Percentiles rank a stretch among this genome's conserved stretches.
Evolutionary conservation across 192 early-diverging fungal genomes (phyloP).

Genomic region (Diversispora eburnea): DNA sequence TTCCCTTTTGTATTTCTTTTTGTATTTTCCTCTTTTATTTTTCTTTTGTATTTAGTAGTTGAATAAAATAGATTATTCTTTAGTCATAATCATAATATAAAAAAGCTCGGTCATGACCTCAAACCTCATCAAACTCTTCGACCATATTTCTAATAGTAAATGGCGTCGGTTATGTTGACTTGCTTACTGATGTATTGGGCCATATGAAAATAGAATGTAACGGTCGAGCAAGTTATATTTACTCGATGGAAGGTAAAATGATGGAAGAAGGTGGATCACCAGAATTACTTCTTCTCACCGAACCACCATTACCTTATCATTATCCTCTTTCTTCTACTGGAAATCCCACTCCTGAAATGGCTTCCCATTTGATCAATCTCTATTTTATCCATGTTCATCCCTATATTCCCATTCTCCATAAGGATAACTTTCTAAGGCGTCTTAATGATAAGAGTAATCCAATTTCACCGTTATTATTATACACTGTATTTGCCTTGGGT

Average conservation of each 20-base stretch:
- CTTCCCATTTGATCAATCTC: conserved; percentile 33
- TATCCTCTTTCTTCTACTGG: background rate
- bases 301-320: conserved; percentile 18
- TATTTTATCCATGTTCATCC: conserved; percentile 56
- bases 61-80: too few relatives aligned
- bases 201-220: conserved; percentile 18
- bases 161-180: conserved; percentile 24
- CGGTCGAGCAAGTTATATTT: conserved; percentile 21
- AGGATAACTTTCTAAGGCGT: conserved; percentile 44
- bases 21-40: too few relatives aligned
- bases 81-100: background rate
- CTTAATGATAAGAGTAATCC: conserved; percentile 42
- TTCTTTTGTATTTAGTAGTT: too few relatives aligned
- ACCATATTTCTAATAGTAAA: conserved; percentile 11
- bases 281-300: background rate
- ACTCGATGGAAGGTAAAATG: conserved; percentile 5
- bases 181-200: background rate
- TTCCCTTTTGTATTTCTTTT: too few relatives aligned
- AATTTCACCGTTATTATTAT: conserved; percentile 45
- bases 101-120: too few relatives aligned
- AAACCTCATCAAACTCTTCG: background rate
- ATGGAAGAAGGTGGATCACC: background rate
- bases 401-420: conserved; percentile 50
- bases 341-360: conserved; percentile 5
- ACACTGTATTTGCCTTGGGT: conserved; percentile 52